phyloP scores from a whole-genome alignment of 148 eudicot genomes.

The Vaccinium vitisidaea region DNA sequence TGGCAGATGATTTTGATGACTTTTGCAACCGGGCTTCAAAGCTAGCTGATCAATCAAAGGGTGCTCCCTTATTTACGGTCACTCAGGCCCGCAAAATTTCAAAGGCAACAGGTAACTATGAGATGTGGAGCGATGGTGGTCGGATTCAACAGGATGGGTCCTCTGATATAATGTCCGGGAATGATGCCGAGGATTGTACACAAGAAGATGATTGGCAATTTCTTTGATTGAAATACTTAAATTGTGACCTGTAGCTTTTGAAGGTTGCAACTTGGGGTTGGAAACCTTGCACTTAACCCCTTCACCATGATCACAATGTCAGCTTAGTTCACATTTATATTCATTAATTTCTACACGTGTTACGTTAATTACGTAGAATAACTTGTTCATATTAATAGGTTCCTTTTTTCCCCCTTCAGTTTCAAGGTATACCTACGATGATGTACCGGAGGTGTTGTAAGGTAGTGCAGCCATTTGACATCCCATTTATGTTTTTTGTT shows the following conservation, averaged over 20 bases:
- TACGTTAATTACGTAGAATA: neutral
- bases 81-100: slow-evolving; percentile 43
- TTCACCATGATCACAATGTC: neutral
- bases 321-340: slow-evolving; percentile 5
- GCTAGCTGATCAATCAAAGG: slow-evolving; percentile 67
- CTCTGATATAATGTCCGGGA: slow-evolving; percentile 34
- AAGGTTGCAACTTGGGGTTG: slow-evolving; percentile 3
- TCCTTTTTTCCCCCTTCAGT: neutral
- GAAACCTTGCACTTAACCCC: neutral
- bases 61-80: slow-evolving; percentile 84
- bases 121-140: slow-evolving; percentile 14
- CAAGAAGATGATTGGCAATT: slow-evolving; percentile 90
- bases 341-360: slow-evolving; percentile 7
- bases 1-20: slow-evolving; percentile 74
- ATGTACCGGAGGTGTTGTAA: neutral
- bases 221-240: slow-evolving; percentile 34
- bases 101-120: slow-evolving; percentile 23
- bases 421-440: neutral
- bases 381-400: neutral
- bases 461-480: neutral
- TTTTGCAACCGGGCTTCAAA: slow-evolving; percentile 67
- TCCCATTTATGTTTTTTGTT: neutral
- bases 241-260: neutral
- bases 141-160: slow-evolving; percentile 33
- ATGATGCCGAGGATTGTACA: slow-evolving; percentile 26